Evolutionary conservation across 192 early-diverging fungal genomes (phyloP).

Genomic region (Diversispora eburnea): DNA sequence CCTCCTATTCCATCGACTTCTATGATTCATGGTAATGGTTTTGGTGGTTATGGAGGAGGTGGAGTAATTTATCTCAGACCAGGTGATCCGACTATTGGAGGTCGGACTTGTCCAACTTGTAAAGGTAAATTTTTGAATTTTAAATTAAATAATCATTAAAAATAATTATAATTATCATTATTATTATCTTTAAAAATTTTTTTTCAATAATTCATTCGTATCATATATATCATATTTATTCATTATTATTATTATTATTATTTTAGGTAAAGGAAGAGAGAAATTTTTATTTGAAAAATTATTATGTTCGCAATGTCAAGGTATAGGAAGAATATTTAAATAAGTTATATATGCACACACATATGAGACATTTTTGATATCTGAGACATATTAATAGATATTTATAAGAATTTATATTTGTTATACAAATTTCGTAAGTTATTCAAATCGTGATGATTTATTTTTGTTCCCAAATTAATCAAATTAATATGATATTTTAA

Average conservation of each 20-base stretch:
- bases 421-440: too few species aligned
- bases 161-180: neutral
- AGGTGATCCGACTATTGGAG: conserved; percentile 3
- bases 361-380: too few species aligned
- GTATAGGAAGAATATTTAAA: conserved; percentile 10
- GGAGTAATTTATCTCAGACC: neutral
- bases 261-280: neutral
- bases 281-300: neutral
- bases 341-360: neutral
- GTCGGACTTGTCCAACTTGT: conserved; percentile 7
- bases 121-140: conserved; percentile 1
- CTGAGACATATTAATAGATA: too few species aligned
- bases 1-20: too few species aligned
- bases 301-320: conserved; percentile 13
- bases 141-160: neutral
- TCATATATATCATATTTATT: neutral
- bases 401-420: too few species aligned
- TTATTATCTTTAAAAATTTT: neutral
- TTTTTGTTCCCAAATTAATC: too few species aligned
- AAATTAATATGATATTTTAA: too few species aligned
- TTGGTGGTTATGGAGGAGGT: neutral
- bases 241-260: neutral
- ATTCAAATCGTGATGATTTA: too few species aligned
- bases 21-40: too few species aligned
- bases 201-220: neutral